A percentile compares a stretch with the other conserved stretches of the same genome.
Evolutionary conservation across 2,329 filamentous ascomycete genomes (phyloP).

Genomic region (Thermothelomyces thermophilus): DNA sequence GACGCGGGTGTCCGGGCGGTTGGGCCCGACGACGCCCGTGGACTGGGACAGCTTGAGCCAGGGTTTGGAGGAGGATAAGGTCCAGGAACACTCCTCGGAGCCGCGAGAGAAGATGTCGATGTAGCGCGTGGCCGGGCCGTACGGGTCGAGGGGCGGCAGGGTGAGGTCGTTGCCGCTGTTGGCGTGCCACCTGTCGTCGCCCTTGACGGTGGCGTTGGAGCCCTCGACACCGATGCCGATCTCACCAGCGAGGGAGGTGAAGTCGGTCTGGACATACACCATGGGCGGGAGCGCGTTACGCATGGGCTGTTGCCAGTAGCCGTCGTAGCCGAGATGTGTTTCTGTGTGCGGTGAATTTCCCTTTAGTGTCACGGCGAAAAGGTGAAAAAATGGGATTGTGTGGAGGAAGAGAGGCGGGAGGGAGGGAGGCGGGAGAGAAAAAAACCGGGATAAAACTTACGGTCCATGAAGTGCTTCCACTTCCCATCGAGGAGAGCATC

Average conservation of each 20-base stretch:
- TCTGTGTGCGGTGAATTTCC: constrained; percentile 22
- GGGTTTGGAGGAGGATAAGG: constrained; percentile 38
- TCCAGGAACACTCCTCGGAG: constrained; percentile 46
- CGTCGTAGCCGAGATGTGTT: constrained; percentile 49
- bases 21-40: constrained; percentile 43
- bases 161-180: constrained; percentile 48
- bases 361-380: too few relatives aligned
- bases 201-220: constrained; percentile 59
- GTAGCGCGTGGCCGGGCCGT: constrained; percentile 49
- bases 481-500: constrained; percentile 54
- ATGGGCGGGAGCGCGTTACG: constrained; percentile 58
- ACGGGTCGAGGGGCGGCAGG: constrained; percentile 52
- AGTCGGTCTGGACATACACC: constrained; percentile 50
- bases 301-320: constrained; percentile 66
- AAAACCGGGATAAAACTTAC: constrained; percentile 25
- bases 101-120: constrained; percentile 60
- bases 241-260: constrained; percentile 54
- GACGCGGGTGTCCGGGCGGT: constrained; percentile 45
- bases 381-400: too few relatives aligned
- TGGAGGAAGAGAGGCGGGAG: too few relatives aligned
- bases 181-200: constrained; percentile 56
- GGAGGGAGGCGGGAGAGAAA: too few relatives aligned
- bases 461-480: constrained; percentile 57
- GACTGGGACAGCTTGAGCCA: constrained; percentile 48
- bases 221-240: constrained; percentile 60